Conservation (phyloP, 305 asterid species). For the Vinca major region DNA sequence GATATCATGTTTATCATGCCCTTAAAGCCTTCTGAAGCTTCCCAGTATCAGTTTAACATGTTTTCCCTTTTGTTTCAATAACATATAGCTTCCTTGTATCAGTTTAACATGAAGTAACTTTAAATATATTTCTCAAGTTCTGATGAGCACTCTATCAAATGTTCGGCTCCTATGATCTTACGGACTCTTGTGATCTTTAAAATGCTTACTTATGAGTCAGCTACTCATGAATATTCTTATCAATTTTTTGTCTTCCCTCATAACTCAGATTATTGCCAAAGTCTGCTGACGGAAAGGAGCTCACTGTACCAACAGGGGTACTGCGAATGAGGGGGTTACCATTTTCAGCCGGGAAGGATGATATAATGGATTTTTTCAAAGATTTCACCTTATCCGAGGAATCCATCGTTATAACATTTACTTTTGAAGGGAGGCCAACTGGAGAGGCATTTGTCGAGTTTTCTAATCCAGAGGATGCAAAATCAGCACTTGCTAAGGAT, state of each 20-base stretch:
- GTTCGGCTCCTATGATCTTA: neutral
- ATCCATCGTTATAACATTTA: conserved; percentile 46
- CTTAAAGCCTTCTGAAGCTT: too few relatives aligned
- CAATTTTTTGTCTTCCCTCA: neutral
- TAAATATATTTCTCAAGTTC: neutral
- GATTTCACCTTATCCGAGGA: conserved; percentile 54
- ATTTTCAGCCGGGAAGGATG: conserved; percentile 87
- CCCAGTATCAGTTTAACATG: too few relatives aligned
- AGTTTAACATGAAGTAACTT: neutral
- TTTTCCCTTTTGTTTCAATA: too few relatives aligned
- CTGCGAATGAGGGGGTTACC: conserved; percentile 92
- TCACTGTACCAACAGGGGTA: conserved; percentile 44
- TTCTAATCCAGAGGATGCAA: conserved; percentile 54
- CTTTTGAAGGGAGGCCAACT: conserved; percentile 62
- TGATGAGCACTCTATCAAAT: neutral
- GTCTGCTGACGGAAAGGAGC: conserved; percentile 50
- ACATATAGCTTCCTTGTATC: too few relatives aligned
- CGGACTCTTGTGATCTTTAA: neutral
- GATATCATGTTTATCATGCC: too few relatives aligned
- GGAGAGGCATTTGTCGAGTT: conserved; percentile 97
- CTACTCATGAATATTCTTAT: neutral
- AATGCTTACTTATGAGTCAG: neutral
- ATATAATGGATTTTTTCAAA: conserved; percentile 68
- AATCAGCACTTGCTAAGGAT: conserved; percentile 68
- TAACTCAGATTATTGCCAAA: conserved; percentile 50